These are phyloP conservation scores for Rhizodiscina lignyota DNA, from an alignment of 495 filamentous ascomycete genomes.

Conservation along the genomic window DNA sequence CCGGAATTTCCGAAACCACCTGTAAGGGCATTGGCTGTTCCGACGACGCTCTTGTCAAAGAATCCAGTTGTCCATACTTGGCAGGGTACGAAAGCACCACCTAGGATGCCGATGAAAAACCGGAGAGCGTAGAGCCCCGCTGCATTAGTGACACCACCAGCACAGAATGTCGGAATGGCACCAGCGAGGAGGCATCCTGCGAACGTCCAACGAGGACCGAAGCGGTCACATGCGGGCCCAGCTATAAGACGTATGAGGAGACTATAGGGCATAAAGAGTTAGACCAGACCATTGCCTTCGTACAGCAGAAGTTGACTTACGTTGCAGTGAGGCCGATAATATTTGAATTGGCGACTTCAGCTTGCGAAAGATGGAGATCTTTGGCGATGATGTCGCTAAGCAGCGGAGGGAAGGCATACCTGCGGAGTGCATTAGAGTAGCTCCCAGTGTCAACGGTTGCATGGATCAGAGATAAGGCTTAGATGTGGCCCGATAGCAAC, in stretches of 20 bases:
- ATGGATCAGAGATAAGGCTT: conserved; percentile 5
- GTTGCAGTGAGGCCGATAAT: conserved; percentile 77
- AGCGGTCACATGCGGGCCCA: conserved; percentile 72
- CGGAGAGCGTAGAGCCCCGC: conserved; percentile 59
- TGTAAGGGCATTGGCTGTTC: conserved; percentile 74
- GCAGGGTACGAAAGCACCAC: conserved; percentile 82
- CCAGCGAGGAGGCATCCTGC: conserved; percentile 58
- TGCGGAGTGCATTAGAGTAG: conserved; percentile 8
- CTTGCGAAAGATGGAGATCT: conserved; percentile 54
- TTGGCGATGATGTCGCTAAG: conserved; percentile 24
- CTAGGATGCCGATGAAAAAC: conserved; percentile 89
- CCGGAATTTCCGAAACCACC: conserved; percentile 83
- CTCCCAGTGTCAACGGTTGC: neutral
- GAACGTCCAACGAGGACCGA: conserved; percentile 70
- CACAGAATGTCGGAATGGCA: conserved; percentile 66
- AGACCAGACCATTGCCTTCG: neutral
- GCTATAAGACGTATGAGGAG: conserved; percentile 67
- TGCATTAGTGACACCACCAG: conserved; percentile 56
- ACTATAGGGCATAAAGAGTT: no score
- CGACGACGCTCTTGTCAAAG: conserved; percentile 91
- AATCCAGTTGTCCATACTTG: conserved; percentile 94
- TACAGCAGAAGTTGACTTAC: no score
- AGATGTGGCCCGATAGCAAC: no score
- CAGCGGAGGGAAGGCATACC: conserved; percentile 24
- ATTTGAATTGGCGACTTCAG: conserved; percentile 80